phyloP scores from a whole-genome alignment of 2,329 filamentous ascomycete genomes.

The Colletotrichum sp. region DNA sequence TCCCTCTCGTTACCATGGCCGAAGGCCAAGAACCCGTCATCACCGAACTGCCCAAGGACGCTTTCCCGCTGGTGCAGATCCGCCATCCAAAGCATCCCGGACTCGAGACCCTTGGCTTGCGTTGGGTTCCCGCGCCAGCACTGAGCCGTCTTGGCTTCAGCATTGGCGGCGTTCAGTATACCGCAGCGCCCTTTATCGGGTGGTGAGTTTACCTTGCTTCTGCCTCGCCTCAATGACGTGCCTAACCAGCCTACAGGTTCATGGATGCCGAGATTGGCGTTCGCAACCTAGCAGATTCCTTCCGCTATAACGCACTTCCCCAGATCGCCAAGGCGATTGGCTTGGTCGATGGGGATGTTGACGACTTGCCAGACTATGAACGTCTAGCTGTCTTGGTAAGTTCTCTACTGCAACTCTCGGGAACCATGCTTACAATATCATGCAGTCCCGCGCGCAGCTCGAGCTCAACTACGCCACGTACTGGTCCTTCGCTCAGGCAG shows the following conservation, averaged over 20 bases:
- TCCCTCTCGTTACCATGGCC: conserved; percentile 17
- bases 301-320: conserved; percentile 17
- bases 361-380: conserved; percentile 17
- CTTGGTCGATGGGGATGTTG: conserved; percentile 10
- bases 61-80: conserved; percentile 16
- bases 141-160: conserved; percentile 20
- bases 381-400: conserved; percentile 17
- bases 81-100: conserved; percentile 17
- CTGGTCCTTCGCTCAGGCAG: conserved; percentile 18
- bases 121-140: conserved; percentile 19
- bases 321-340: conserved; percentile 15
- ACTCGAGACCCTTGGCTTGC: conserved; percentile 15
- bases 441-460: conserved; percentile 17
- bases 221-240: not conserved
- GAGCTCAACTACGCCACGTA: conserved; percentile 20
- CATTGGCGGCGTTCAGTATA: conserved; percentile 19
- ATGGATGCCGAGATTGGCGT: conserved; percentile 20
- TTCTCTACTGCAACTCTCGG: not conserved
- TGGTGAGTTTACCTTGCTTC: not conserved
- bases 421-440: not conserved
- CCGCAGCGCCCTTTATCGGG: conserved; percentile 14
- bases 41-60: conserved; percentile 15
- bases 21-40: conserved; percentile 17
- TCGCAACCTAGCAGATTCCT: conserved; percentile 14
- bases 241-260: not conserved